These are phyloP conservation scores for Lecanicillium sp. DNA, from an alignment of 2,329 filamentous ascomycete genomes.

Conservation along the genomic window DNA sequence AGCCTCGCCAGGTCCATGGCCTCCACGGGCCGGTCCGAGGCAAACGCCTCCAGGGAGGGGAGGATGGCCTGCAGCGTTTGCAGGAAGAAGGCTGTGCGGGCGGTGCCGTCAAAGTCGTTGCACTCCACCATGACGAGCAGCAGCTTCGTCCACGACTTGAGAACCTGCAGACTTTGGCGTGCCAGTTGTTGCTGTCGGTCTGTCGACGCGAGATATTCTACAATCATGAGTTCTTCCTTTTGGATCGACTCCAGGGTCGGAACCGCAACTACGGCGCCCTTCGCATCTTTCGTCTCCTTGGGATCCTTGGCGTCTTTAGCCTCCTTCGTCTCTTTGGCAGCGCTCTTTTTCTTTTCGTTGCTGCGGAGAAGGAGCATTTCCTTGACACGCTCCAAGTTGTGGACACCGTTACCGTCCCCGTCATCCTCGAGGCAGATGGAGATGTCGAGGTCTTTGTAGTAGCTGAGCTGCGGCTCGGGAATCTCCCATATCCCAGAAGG, in stretches of 20 bases:
- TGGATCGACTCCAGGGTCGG: constrained; percentile 47
- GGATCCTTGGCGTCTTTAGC: no score
- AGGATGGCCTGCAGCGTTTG: constrained; percentile 83
- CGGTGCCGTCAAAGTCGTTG: constrained; percentile 69
- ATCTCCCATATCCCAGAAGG: constrained; percentile 45
- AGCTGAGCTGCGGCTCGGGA: constrained; percentile 47
- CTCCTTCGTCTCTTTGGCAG: neutral
- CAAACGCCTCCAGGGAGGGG: constrained; percentile 76
- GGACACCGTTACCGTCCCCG: constrained; percentile 51
- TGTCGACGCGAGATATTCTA: constrained; percentile 55
- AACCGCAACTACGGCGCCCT: constrained; percentile 41
- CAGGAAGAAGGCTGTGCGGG: constrained; percentile 71
- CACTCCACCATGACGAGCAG: constrained; percentile 76
- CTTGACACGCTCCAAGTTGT: constrained; percentile 63
- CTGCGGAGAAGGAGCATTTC: constrained; percentile 68
- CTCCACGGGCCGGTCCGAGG: constrained; percentile 61
- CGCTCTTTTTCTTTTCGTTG: constrained; percentile 42
- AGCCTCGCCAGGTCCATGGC: constrained; percentile 72
- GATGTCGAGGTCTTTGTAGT: constrained; percentile 63
- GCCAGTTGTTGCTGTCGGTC: constrained; percentile 58
- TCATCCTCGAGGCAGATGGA: constrained; percentile 57
- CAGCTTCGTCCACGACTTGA: constrained; percentile 80
- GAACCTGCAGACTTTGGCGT: constrained; percentile 56
- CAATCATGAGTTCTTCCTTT: constrained; percentile 52
- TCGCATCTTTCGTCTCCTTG: no score